Conservation (phyloP, 208 protist species). For the Vickermania ingenoplastis region DNA sequence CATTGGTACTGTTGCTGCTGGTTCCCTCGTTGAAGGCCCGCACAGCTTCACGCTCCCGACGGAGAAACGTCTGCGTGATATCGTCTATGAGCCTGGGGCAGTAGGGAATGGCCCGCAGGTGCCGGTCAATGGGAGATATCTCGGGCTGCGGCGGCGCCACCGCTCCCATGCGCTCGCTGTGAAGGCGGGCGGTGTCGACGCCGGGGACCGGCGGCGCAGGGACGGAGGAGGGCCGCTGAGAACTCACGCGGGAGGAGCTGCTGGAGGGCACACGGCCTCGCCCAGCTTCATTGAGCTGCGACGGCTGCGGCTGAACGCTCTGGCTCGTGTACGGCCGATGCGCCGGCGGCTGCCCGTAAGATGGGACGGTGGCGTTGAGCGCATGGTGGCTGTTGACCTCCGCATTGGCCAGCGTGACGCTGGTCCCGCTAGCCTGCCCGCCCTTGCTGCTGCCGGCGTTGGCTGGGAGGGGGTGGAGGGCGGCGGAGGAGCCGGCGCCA, state of each 20-base stretch:
- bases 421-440: background rate
- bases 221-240: slow-evolving; percentile 1
- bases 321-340: background rate
- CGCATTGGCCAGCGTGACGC: background rate
- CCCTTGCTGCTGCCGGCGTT: background rate
- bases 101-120: slow-evolving; percentile 54
- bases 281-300: background rate
- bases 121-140: slow-evolving; percentile 30
- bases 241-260: background rate
- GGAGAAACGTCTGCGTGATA: slow-evolving; percentile 72
- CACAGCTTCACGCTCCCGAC: slow-evolving; percentile 51
- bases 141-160: slow-evolving; percentile 3
- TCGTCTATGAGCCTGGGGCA: slow-evolving; percentile 73
- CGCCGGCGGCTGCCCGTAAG: slow-evolving; percentile 8
- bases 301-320: background rate
- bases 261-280: background rate
- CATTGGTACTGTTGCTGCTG: slow-evolving; percentile 22
- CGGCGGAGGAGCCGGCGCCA: no score
- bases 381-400: slow-evolving; percentile 21
- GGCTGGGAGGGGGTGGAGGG: slow-evolving; percentile 7
- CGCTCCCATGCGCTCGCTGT: background rate
- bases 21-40: slow-evolving; percentile 46
- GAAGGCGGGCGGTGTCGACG: background rate
- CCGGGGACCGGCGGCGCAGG: background rate
- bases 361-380: slow-evolving; percentile 43